Conservation (phyloP, 1,284 basidiomycete genomes). For the Garcileccinum viscosum region DNA sequence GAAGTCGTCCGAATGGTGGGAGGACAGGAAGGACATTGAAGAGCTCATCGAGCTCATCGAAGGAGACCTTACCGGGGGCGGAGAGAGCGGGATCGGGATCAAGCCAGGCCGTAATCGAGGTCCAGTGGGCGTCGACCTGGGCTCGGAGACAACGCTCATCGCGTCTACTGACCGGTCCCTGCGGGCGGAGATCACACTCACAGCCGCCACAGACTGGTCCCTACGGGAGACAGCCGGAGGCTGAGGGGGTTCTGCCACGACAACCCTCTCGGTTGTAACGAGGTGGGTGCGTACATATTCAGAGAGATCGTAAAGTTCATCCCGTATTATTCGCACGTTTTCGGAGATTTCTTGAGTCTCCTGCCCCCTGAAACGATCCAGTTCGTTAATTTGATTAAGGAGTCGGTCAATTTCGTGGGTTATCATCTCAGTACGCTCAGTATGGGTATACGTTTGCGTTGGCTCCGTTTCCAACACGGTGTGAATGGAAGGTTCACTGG, state of each 20-base stretch:
- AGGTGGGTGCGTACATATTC: conserved; percentile 43
- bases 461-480: conserved; percentile 60
- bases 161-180: conserved; percentile 51
- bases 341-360: conserved; percentile 68
- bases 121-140: conserved; percentile 33
- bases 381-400: conserved; percentile 66
- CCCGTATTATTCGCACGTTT: conserved; percentile 64
- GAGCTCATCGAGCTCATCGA: conserved; percentile 58
- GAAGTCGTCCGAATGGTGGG: conserved; percentile 76
- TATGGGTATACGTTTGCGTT: conserved; percentile 15
- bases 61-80: conserved; percentile 48
- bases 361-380: conserved; percentile 61
- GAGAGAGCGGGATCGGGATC: conserved; percentile 41
- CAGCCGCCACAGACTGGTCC: conserved; percentile 50
- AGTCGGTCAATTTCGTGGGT: conserved; percentile 72
- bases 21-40: conserved; percentile 69
- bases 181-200: conserved; percentile 26
- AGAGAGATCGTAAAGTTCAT: conserved; percentile 65
- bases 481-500: conserved; percentile 61
- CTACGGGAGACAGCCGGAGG: conserved; percentile 40
- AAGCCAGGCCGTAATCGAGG: conserved; percentile 32
- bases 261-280: conserved; percentile 29
- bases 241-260: conserved; percentile 20
- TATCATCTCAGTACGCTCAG: conserved; percentile 48
- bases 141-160: conserved; percentile 31